These are phyloP conservation scores for Tuber brumale DNA, from an alignment of 495 filamentous ascomycete species.

Conservation along the genomic window DNA sequence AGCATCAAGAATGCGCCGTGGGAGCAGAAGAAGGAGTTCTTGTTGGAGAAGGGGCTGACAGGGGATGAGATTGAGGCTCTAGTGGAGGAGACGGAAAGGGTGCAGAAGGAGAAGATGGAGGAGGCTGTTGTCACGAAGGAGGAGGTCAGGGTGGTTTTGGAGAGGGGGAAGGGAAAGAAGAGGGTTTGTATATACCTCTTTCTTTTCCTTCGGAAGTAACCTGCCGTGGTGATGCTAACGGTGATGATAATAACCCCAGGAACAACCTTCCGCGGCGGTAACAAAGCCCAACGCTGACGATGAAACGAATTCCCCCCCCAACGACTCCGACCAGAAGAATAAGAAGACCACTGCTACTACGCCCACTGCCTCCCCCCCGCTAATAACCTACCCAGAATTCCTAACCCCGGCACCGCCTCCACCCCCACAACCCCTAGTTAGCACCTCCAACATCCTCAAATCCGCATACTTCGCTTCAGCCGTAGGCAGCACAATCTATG, in stretches of 20 bases:
- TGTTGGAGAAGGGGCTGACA: conserved; percentile 70
- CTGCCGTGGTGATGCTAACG: not conserved
- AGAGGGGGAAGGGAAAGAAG: conserved; percentile 2
- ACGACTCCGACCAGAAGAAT: conserved; percentile 36
- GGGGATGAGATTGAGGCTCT: conserved; percentile 62
- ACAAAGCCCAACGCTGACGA: conserved; percentile 13
- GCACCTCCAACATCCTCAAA: conserved; percentile 63
- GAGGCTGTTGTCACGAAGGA: conserved; percentile 38
- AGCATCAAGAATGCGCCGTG: conserved; percentile 62
- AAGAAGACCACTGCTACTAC: not conserved
- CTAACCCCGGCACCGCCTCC: conserved; percentile 58
- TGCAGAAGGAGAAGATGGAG: conserved; percentile 40
- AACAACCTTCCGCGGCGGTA: conserved; percentile 15
- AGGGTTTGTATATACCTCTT: not conserved
- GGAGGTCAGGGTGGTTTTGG: conserved; percentile 8
- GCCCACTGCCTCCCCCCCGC: conserved; percentile 64
- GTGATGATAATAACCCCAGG: conserved; percentile 14
- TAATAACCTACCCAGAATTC: conserved; percentile 97
- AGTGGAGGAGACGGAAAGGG: conserved; percentile 44
- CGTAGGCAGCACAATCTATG: conserved; percentile 67
- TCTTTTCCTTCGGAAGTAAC: not conserved
- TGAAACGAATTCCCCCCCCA: conserved; percentile 9
- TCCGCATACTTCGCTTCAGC: conserved; percentile 70
- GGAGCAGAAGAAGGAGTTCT: conserved; percentile 69
- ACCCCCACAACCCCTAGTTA: conserved; percentile 63